These are phyloP conservation scores for Cyanodermella asteris DNA, from an alignment of 2,329 filamentous ascomycete species.

Conservation along the genomic window DNA sequence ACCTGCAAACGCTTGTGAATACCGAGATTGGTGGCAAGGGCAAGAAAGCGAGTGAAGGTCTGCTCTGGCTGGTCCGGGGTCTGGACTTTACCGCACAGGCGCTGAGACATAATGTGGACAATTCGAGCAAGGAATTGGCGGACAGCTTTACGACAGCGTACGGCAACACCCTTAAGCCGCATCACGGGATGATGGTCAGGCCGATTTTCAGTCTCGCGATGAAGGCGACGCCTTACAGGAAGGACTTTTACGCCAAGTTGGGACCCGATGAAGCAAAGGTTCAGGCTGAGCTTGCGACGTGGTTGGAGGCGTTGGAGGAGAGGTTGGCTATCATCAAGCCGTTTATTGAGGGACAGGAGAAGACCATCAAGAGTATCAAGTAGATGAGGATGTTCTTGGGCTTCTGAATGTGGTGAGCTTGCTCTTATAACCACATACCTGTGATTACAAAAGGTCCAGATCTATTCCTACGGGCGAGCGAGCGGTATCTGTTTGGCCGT, in stretches of 20 bases:
- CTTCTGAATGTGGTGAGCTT: too few relatives aligned
- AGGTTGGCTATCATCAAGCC: constrained; percentile 53
- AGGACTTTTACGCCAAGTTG: constrained; percentile 81
- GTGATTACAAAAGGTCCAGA: too few relatives aligned
- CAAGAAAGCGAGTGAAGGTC: constrained; percentile 68
- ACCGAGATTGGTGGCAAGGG: constrained; percentile 84
- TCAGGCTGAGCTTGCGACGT: constrained; percentile 36
- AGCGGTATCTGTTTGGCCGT: too few relatives aligned
- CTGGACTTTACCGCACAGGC: constrained; percentile 85
- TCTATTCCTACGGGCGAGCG: too few relatives aligned
- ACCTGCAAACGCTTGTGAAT: constrained; percentile 60
- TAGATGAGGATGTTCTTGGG: too few relatives aligned
- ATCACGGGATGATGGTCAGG: constrained; percentile 79
- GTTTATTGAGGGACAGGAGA: constrained; percentile 34
- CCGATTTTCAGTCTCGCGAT: constrained; percentile 85
- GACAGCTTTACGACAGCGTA: constrained; percentile 77
- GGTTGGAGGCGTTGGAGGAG: constrained; percentile 58
- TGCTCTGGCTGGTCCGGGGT: constrained; percentile 80
- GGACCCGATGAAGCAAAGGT: constrained; percentile 25
- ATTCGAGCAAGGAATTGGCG: constrained; percentile 51
- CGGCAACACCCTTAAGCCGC: constrained; percentile 64
- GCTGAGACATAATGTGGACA: constrained; percentile 53
- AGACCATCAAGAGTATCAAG: constrained; percentile 14
- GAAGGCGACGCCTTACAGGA: constrained; percentile 78
- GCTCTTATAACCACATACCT: too few relatives aligned